These are phyloP conservation scores for Aureobasidium sp. DNA, from an alignment of 2,329 filamentous ascomycete genomes.

Conservation along the genomic window DNA sequence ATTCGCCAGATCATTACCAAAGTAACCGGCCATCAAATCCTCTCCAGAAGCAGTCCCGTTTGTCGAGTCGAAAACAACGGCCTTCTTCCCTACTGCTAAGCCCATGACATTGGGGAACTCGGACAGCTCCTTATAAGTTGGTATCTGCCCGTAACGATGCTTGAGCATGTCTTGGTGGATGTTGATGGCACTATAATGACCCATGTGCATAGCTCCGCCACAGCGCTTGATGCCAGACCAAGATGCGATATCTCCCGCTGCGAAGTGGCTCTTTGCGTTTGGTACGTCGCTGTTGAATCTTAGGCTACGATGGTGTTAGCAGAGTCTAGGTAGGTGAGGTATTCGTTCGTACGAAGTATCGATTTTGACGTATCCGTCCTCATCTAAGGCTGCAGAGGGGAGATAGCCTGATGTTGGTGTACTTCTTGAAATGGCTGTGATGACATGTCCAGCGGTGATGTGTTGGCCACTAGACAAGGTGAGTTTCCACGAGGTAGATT, in stretches of 20 bases:
- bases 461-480: constrained; percentile 54
- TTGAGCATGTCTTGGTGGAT: constrained; percentile 59
- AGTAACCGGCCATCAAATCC: constrained; percentile 55
- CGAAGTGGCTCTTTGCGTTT: constrained; percentile 56
- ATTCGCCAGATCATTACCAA: constrained; percentile 55
- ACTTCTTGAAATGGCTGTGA: constrained; percentile 60
- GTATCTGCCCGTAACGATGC: constrained; percentile 40
- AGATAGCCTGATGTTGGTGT: constrained; percentile 56
- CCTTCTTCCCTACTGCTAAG: constrained; percentile 61
- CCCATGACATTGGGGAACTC: constrained; percentile 58
- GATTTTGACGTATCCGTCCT: constrained; percentile 59
- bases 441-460: constrained; percentile 55
- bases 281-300: constrained; percentile 46
- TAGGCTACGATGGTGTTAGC: constrained; percentile 33
- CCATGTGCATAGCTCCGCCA: constrained; percentile 67
- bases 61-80: constrained; percentile 52
- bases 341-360: constrained; percentile 17
- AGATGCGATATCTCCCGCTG: constrained; percentile 57
- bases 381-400: constrained; percentile 48
- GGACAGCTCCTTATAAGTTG: constrained; percentile 18
- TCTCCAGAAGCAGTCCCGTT: constrained; percentile 52
- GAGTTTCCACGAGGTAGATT: constrained; percentile 31
- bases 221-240: constrained; percentile 78
- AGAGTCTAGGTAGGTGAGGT: neutral
- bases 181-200: constrained; percentile 42